These are phyloP conservation scores for Metschnikowia lunata DNA, from an alignment of 805 yeast species.

Conservation along the genomic window DNA sequence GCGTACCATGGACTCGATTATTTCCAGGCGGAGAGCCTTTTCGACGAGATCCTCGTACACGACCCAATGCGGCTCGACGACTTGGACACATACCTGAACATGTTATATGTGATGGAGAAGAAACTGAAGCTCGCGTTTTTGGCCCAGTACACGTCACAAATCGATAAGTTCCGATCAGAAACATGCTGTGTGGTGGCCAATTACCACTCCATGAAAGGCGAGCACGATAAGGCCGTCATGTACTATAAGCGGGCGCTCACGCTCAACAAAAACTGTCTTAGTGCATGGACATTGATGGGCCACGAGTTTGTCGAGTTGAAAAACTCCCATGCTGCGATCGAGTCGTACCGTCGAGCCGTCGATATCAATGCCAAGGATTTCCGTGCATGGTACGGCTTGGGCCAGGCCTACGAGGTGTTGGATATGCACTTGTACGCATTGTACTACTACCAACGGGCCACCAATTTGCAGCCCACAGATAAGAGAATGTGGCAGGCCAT, in stretches of 20 bases:
- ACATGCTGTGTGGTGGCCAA: conserved; percentile 94
- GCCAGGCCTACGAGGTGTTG: conserved; percentile 94
- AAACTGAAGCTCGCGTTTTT: conserved; percentile 75
- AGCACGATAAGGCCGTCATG: conserved; percentile 92
- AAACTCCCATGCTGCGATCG: conserved; percentile 96
- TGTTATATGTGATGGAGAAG: conserved; percentile 90
- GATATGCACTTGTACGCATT: conserved; percentile 92
- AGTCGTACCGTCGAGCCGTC: conserved; percentile 88
- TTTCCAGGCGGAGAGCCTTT: conserved; percentile 68
- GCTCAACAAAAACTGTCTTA: conserved; percentile 70
- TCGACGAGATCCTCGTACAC: conserved; percentile 63
- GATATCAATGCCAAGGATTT: conserved; percentile 86
- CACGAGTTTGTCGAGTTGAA: conserved; percentile 96
- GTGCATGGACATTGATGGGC: conserved; percentile 98
- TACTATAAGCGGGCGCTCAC: conserved; percentile 87
- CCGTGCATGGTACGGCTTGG: conserved; percentile 97
- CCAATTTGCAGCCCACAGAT: conserved; percentile 82
- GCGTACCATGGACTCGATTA: conserved; percentile 85
- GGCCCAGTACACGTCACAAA: conserved; percentile 78
- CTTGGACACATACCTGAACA: conserved; percentile 89
- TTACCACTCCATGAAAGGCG: conserved; percentile 84
- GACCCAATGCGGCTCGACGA: conserved; percentile 91
- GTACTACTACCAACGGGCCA: conserved; percentile 88
- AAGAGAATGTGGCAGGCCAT: conserved; percentile 96
- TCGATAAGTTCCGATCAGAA: conserved; percentile 88